These are phyloP conservation scores for Chlorokybus atmophyticus DNA, from an alignment of 139 green algal species.

Conservation along the genomic window DNA sequence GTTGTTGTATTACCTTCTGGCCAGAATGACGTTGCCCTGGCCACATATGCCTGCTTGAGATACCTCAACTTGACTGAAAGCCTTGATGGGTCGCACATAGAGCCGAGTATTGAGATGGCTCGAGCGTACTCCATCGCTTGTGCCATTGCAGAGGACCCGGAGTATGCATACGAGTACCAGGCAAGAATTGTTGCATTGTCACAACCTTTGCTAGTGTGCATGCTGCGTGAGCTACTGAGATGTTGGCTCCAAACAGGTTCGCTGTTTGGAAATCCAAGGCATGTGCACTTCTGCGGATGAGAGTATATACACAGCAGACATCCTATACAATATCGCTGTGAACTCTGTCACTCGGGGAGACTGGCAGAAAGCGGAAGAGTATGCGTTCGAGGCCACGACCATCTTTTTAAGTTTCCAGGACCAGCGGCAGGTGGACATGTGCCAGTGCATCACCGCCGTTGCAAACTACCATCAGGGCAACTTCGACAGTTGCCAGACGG, in stretches of 20 bases:
- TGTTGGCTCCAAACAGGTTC: no score
- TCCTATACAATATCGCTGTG: background rate
- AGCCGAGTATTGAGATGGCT: background rate
- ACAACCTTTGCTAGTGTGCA: no score
- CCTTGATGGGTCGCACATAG: background rate
- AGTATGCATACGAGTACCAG: background rate
- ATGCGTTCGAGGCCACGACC: background rate
- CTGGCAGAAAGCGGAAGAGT: background rate
- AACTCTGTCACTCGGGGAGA: background rate
- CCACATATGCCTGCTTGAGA: background rate
- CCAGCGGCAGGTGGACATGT: background rate
- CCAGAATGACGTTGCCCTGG: background rate
- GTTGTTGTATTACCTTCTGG: background rate
- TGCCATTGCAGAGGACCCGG: background rate
- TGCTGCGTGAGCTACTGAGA: no score
- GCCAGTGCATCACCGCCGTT: background rate
- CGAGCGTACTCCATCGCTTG: background rate
- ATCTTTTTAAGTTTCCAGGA: background rate
- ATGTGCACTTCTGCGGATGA: background rate
- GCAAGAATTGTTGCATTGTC: no score
- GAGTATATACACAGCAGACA: background rate
- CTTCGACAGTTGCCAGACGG: background rate
- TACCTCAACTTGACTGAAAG: background rate
- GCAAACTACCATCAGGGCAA: background rate
- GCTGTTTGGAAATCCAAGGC: no score